A percentile compares a stretch with the other conserved stretches of the same genome.
phyloP scores from a whole-genome alignment of 2,329 filamentous ascomycete genomes.

The Aciculosporium take region DNA sequence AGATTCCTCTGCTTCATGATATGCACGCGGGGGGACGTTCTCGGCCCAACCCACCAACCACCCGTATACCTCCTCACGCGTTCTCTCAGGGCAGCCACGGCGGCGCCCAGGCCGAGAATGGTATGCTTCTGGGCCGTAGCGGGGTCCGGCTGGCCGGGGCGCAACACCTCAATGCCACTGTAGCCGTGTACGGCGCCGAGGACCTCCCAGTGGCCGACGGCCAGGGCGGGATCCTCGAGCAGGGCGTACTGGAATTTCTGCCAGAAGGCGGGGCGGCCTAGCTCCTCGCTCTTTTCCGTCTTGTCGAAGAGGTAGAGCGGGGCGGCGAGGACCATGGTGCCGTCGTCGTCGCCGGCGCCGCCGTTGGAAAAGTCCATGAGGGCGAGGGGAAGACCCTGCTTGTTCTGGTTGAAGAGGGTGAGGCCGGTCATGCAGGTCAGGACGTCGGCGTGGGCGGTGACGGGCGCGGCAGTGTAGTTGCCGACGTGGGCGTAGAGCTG shows the following conservation, averaged over 20 bases:
- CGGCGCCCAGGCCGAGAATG: constrained; percentile 31
- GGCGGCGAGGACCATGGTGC: constrained; percentile 6
- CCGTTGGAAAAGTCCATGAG: constrained; percentile 5
- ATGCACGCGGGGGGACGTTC: constrained; percentile 41
- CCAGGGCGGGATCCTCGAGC: constrained; percentile 34
- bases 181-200: constrained; percentile 44
- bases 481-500: constrained; percentile 29
- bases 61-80: constrained; percentile 32
- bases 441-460: constrained; percentile 48
- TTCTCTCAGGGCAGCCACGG: constrained; percentile 25
- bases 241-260: constrained; percentile 48
- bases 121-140: constrained; percentile 7
- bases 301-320: constrained; percentile 40
- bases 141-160: constrained; percentile 23
- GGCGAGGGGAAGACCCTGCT: constrained; percentile 21
- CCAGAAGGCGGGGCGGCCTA: constrained; percentile 44
- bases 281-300: constrained; percentile 36
- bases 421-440: constrained; percentile 58
- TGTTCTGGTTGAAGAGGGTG: constrained; percentile 47
- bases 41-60: constrained; percentile 52
- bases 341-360: background rate
- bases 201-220: constrained; percentile 39
- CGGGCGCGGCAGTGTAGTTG: constrained; percentile 11
- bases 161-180: constrained; percentile 42
- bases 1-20: constrained; percentile 27